A percentile compares a stretch with the other conserved stretches of the same genome.
These are phyloP conservation scores for Neofusicoccum kwambonambiense DNA, from an alignment of 2,329 filamentous ascomycete species.

Conservation along the genomic window DNA sequence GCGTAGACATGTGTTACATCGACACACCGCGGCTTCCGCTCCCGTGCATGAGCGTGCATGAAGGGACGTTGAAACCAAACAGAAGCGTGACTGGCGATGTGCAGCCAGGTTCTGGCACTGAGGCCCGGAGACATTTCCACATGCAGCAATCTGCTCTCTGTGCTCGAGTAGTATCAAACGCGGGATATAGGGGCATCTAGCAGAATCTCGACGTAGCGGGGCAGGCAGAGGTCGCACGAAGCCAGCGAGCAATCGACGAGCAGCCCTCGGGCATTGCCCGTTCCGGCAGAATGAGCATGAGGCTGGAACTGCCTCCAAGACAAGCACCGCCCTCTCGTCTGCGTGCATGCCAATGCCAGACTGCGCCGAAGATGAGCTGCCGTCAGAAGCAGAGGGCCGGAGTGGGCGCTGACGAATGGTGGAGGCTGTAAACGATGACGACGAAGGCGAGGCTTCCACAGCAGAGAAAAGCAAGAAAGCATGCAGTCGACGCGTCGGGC, in stretches of 20 bases:
- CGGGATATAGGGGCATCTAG: neutral
- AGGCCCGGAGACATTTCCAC: neutral
- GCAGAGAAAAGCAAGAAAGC: constrained; percentile 1
- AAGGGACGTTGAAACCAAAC: neutral
- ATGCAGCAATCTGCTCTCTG: neutral
- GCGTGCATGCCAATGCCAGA: neutral
- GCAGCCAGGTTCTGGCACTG: neutral
- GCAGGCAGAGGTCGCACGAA: neutral
- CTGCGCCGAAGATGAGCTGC: neutral
- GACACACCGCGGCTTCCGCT: neutral
- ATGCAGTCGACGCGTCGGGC: neutral
- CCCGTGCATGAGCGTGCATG: neutral
- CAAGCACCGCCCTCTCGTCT: neutral
- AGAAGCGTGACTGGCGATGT: neutral
- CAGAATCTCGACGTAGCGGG: neutral
- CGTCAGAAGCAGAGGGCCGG: neutral
- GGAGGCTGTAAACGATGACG: constrained; percentile 13
- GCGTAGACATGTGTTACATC: neutral
- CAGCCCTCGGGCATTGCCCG: no score
- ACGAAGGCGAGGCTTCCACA: neutral
- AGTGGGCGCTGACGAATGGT: neutral
- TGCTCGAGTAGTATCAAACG: neutral
- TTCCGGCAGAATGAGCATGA: no score
- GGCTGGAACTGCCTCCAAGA: neutral
- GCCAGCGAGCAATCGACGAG: neutral